Evolutionary conservation across 2,329 filamentous ascomycete species (phyloP).

Genomic region (Neobulgaria alba): DNA sequence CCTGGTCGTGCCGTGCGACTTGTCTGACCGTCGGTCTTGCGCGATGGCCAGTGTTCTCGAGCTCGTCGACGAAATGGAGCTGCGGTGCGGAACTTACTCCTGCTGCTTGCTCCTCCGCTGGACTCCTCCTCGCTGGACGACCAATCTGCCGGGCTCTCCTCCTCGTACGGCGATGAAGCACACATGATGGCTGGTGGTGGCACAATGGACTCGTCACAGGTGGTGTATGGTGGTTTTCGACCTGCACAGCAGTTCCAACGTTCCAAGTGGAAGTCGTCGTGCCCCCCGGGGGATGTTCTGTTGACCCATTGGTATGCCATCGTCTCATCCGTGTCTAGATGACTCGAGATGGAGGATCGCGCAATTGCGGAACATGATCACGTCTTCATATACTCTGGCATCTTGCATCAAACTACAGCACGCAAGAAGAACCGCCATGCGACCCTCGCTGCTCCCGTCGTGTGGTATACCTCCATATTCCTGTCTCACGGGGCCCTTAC

Average conservation of each 20-base stretch:
- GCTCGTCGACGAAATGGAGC: too few species aligned
- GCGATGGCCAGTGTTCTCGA: too few species aligned
- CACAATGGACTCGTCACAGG: too few species aligned
- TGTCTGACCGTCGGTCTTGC: not conserved
- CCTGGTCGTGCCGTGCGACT: not conserved
- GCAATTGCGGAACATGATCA: not conserved
- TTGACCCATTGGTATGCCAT: too few species aligned
- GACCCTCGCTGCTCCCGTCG: too few species aligned
- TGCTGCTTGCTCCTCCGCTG: not conserved
- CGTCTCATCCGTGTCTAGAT: too few species aligned
- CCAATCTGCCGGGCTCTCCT: not conserved
- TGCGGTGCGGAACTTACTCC: too few species aligned
- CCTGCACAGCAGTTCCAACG: constrained; percentile 2
- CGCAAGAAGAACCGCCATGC: too few species aligned
- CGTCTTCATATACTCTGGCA: not conserved
- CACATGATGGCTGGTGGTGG: constrained; percentile 4
- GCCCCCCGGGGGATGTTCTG: not conserved
- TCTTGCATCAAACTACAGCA: too few species aligned
- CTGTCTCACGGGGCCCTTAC: too few species aligned
- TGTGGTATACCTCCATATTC: too few species aligned
- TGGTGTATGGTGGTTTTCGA: not conserved
- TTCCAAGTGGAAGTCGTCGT: not conserved
- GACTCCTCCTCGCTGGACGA: not conserved
- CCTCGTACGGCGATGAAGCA: constrained; percentile 2
- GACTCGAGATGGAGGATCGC: too few species aligned